Evolutionary conservation across 768 basidiomycete genomes (phyloP).

Genomic region (Boletus coccyginus): DNA sequence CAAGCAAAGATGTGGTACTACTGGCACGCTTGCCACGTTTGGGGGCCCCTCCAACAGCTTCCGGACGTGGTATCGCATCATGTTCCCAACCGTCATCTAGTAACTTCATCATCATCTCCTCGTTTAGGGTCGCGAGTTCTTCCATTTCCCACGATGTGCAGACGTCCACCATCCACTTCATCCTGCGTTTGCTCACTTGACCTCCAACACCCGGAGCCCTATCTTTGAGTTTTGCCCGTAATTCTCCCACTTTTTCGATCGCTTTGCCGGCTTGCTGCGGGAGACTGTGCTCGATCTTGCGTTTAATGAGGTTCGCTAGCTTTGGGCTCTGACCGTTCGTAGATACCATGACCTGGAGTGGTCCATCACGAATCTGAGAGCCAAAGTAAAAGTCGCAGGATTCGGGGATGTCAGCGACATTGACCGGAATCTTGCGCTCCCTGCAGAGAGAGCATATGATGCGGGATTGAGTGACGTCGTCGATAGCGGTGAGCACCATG

Average conservation of each 20-base stretch:
- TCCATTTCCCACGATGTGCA: constrained; percentile 87
- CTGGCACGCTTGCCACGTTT: constrained; percentile 4
- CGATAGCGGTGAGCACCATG: constrained; percentile 93
- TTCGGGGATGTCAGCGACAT: constrained; percentile 94
- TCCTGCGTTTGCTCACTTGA: constrained; percentile 68
- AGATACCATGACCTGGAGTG: constrained; percentile 93
- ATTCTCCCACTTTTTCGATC: constrained; percentile 72
- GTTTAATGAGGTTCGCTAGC: constrained; percentile 80
- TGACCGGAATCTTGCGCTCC: constrained; percentile 74
- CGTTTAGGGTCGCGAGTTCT: constrained; percentile 70
- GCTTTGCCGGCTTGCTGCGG: constrained; percentile 73
- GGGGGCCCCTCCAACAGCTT: constrained; percentile 38
- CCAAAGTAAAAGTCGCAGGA: constrained; percentile 99
- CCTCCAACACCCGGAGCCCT: constrained; percentile 85
- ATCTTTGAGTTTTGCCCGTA: constrained; percentile 71
- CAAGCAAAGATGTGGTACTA: constrained; percentile 4
- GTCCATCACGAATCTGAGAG: constrained; percentile 84
- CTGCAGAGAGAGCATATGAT: constrained; percentile 72
- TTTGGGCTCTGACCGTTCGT: constrained; percentile 93
- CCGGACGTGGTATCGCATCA: constrained; percentile 43
- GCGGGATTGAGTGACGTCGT: constrained; percentile 70
- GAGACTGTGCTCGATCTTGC: constrained; percentile 62
- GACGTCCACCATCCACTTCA: constrained; percentile 89
- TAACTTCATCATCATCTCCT: constrained; percentile 57
- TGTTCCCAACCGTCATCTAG: constrained; percentile 88